phyloP scores from a whole-genome alignment of 768 basidiomycete genomes.

The Termitomyces sp. region DNA sequence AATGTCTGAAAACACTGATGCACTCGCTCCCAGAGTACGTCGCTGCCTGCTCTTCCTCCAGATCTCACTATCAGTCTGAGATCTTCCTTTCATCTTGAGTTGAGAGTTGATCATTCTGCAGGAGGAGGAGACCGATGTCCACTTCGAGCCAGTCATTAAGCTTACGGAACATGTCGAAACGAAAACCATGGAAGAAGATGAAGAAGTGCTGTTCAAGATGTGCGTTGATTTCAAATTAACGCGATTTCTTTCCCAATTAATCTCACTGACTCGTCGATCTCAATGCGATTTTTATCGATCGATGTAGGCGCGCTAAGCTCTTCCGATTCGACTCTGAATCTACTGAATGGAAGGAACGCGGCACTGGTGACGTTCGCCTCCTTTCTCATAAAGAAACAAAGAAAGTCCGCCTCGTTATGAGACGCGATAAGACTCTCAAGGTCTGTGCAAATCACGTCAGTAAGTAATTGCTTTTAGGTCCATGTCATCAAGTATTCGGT shows the following conservation, averaged over 20 bases:
- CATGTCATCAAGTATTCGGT: neutral
- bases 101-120: slow-evolving; percentile 22
- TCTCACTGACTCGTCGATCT: slow-evolving; percentile 18
- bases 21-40: slow-evolving; percentile 70
- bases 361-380: slow-evolving; percentile 93
- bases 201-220: slow-evolving; percentile 94
- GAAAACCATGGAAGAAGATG: slow-evolving; percentile 94
- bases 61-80: slow-evolving; percentile 10
- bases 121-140: slow-evolving; percentile 81
- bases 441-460: slow-evolving; percentile 98
- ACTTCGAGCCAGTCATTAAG: slow-evolving; percentile 95
- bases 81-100: slow-evolving; percentile 3
- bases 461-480: slow-evolving; percentile 31
- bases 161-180: slow-evolving; percentile 94
- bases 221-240: slow-evolving; percentile 40
- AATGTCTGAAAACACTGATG: slow-evolving; percentile 58
- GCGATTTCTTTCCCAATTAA: slow-evolving; percentile 30
- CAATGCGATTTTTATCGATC: slow-evolving; percentile 8
- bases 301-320: slow-evolving; percentile 87
- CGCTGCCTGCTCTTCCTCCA: slow-evolving; percentile 10
- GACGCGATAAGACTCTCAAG: slow-evolving; percentile 99
- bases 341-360: slow-evolving; percentile 97
- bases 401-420: slow-evolving; percentile 96
- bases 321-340: slow-evolving; percentile 83
- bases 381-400: slow-evolving; percentile 84